Evolutionary conservation across 2,329 filamentous ascomycete genomes (phyloP), one percentile per base, ranked within the genome.

Genomic region (Penicillium sp.): DNA sequence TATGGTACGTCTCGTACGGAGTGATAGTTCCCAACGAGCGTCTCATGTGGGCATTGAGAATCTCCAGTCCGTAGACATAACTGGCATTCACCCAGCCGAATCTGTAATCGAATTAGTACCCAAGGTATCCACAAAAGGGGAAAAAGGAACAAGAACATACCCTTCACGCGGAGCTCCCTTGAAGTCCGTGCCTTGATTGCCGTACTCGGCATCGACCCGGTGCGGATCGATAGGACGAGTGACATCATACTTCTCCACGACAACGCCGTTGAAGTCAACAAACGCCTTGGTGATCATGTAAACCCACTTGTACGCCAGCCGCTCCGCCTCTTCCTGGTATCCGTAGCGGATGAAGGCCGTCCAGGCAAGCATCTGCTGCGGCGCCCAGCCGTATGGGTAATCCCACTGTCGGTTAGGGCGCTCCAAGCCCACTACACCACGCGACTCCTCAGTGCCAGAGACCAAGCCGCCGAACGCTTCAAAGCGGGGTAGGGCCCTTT

Each of bases 1-100:
- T 88, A 71, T 86, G 83, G 74, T 93, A 95, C 1, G 87, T 90
- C 46, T 94, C 89, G 73, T 90, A 97, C 2, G 90, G 88, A 4
- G 93, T 97, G 66, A 96, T 82, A 7, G 92, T 90, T 56, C 93
- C 93, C 40, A 99, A 81, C 0, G 93, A 91, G 67, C 93, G 89
- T 73, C 88, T 87, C 86, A 94, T 93, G 76, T 96, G 91, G 33
- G 90, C 89, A 67, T 90, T 93, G 59, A 96, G 83, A 66, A 97
- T 90, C 65, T 93, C 88, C 60, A 97, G 82, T 41, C 93, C 94
- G 71, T 95, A 95, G 57, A 97, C 90, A 73, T 96, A 99, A 73
- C 93, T 97, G 69, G 94, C 93, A 73, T 99, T 99, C 70, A 97
- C 94, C 94, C 94, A 99, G 52, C 93, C 94, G 72, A 99, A 99